Percentiles rank a stretch among this genome's conserved stretches.
These are phyloP conservation scores for Boletus calvinii DNA, from an alignment of 1,284 basidiomycete genomes.

Conservation along the genomic window DNA sequence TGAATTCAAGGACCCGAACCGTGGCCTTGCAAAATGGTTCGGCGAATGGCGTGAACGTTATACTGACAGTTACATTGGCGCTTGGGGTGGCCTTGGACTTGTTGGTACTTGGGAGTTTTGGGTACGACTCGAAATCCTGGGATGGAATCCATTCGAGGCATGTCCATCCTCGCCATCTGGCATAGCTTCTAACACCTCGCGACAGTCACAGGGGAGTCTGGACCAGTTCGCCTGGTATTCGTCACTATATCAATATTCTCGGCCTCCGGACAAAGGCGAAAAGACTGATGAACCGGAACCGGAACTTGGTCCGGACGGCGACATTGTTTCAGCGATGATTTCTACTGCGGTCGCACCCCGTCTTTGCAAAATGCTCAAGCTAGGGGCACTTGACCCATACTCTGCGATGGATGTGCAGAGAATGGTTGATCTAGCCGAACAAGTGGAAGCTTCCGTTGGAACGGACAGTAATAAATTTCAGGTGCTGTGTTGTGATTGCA, in stretches of 20 bases:
- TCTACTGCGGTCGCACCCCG: slow-evolving; percentile 80
- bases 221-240: slow-evolving; percentile 86
- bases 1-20: slow-evolving; percentile 82
- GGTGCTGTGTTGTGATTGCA: slow-evolving; percentile 40
- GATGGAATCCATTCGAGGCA: slow-evolving; percentile 87
- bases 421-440: slow-evolving; percentile 75
- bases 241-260: slow-evolving; percentile 76
- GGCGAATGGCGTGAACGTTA: slow-evolving; percentile 77
- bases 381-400: slow-evolving; percentile 81
- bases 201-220: slow-evolving; percentile 54
- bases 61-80: slow-evolving; percentile 80
- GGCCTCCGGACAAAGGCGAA: slow-evolving; percentile 48
- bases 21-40: slow-evolving; percentile 72
- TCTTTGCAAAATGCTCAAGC: slow-evolving; percentile 66
- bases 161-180: slow-evolving; percentile 24
- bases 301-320: slow-evolving; percentile 78
- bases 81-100: slow-evolving; percentile 88
- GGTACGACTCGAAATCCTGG: slow-evolving; percentile 81
- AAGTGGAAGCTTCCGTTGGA: slow-evolving; percentile 78
- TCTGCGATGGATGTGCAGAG: slow-evolving; percentile 65
- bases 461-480: slow-evolving; percentile 66
- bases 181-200: slow-evolving; percentile 8
- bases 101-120: slow-evolving; percentile 97
- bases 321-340: slow-evolving; percentile 87
- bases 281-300: slow-evolving; percentile 51